Conservation (phyloP, 208 protist genomes). For the Leishmania tropica region DNA sequence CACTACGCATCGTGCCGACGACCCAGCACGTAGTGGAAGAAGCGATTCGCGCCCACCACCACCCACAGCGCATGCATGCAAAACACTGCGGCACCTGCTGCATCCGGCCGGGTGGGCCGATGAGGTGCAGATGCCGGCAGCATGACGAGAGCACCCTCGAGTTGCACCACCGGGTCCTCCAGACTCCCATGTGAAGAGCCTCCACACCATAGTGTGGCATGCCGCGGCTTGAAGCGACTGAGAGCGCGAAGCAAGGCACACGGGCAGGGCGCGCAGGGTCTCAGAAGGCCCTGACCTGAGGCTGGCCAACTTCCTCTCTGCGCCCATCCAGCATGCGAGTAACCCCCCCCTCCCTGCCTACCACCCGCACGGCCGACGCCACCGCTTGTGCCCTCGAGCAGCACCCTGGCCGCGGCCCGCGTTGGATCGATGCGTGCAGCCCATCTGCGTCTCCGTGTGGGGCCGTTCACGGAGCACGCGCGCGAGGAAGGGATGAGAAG, state of each 20-base stretch:
- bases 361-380: not conserved
- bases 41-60: not conserved
- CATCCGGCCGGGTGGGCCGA: not conserved
- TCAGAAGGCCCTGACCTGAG: not conserved
- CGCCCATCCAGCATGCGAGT: not conserved
- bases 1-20: too few relatives aligned
- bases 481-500: too few relatives aligned
- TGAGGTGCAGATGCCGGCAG: not conserved
- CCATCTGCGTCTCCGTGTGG: not conserved
- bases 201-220: not conserved
- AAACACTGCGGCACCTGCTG: not conserved
- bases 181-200: not conserved
- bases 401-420: too few relatives aligned
- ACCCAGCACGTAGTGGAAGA: too few relatives aligned
- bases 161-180: not conserved
- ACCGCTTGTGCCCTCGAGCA: not conserved
- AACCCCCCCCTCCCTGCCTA: too few relatives aligned
- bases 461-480: too few relatives aligned
- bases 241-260: not conserved
- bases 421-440: not conserved
- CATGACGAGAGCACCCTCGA: not conserved
- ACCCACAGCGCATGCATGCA: not conserved
- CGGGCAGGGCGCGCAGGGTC: too few relatives aligned
- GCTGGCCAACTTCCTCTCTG: not conserved
- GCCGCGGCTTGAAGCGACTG: not conserved